Evolutionary conservation across 345 rosid genomes (phyloP), one percentile per base, ranked within the genome.

Genomic region (Orychophragmus violaceus): DNA sequence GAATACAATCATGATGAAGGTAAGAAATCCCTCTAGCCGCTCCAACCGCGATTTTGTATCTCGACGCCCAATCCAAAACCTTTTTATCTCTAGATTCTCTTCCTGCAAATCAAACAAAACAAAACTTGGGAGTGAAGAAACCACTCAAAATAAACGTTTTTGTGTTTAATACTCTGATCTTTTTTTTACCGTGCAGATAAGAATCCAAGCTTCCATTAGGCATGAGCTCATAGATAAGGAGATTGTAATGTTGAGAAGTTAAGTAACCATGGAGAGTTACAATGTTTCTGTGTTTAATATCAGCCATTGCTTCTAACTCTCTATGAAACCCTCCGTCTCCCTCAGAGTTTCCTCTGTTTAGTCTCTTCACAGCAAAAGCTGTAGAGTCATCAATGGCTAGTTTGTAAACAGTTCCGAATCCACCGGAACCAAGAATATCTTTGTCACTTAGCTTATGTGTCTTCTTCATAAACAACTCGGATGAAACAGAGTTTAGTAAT

Each of bases 21-120:
- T 93, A 90, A 19, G 97, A 71, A 28, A 93, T 85, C 75, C 97
- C 96, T 81, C 97, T 84, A 54, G 94, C 91, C 11, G 90, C 85
- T 3, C 97, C 96, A 58, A 88, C 52, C 33, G 96, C 98, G 52
- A 93, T 82, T 71, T 48, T 82, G 57, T 72, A 85, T 62, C 98
- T 77, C 1, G 82, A 42, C 14, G 69, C 70, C 94, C 91, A 87
- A 79, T 86, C 87, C 72, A 93, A 78, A 65, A 56, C 35, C 64
- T 48, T 77, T 19, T 44, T 27, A 27, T 81, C 79, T 37, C 4
- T 41, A 21, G 81, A 70, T 33, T 62, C n/a, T 65, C 60, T 80
- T 50, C 97, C 93, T 86, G 79, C 78, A 54, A 46, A 71, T 3
- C 16, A n/a, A 41, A 22, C 16, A 18, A 8, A 68, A 12, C 0